Evolutionary conservation across 2,329 filamentous ascomycete species (phyloP).

Genomic region (Aspergillus ustus): DNA sequence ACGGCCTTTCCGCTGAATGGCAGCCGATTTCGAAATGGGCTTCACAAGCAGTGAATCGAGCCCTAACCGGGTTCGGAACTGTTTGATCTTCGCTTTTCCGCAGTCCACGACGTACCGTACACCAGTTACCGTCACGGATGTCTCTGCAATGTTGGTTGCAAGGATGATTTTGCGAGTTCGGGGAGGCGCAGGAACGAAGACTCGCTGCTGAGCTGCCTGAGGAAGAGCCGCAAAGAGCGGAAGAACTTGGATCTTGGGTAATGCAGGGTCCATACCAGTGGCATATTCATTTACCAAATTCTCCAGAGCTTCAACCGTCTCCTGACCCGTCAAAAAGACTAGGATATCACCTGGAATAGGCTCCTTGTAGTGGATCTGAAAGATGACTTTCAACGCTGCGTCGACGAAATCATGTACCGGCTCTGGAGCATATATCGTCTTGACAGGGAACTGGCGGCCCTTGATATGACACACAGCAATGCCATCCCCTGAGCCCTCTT

Average conservation of each 20-base stretch:
- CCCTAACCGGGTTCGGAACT: slow-evolving; percentile 81
- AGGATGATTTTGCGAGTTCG: slow-evolving; percentile 87
- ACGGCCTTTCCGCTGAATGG: slow-evolving; percentile 87
- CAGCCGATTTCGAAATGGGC: slow-evolving; percentile 89
- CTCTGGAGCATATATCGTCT: slow-evolving; percentile 72
- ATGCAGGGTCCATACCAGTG: slow-evolving; percentile 69
- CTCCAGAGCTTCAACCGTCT: slow-evolving; percentile 84
- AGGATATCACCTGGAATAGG: slow-evolving; percentile 93
- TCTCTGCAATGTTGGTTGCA: slow-evolving; percentile 98
- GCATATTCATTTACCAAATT: slow-evolving; percentile 81
- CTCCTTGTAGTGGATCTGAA: slow-evolving; percentile 84
- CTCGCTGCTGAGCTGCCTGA: slow-evolving; percentile 81
- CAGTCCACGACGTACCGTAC: slow-evolving; percentile 91
- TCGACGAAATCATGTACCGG: slow-evolving; percentile 83
- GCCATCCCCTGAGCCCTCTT: slow-evolving; percentile 34
- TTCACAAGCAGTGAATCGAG: slow-evolving; percentile 91
- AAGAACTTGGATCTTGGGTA: slow-evolving; percentile 71
- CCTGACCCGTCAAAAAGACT: slow-evolving; percentile 89
- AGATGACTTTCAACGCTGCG: slow-evolving; percentile 77
- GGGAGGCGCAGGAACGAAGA: slow-evolving; percentile 76
- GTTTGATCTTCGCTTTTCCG: slow-evolving; percentile 92
- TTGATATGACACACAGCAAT: slow-evolving; percentile 71
- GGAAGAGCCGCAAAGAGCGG: slow-evolving; percentile 90
- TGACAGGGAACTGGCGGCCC: slow-evolving; percentile 85
- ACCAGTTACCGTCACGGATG: slow-evolving; percentile 92